A percentile compares a stretch with the other conserved stretches of the same genome.
phyloP scores from a whole-genome alignment of 768 basidiomycete genomes.

The Tubosaeta brunneosetosa region DNA sequence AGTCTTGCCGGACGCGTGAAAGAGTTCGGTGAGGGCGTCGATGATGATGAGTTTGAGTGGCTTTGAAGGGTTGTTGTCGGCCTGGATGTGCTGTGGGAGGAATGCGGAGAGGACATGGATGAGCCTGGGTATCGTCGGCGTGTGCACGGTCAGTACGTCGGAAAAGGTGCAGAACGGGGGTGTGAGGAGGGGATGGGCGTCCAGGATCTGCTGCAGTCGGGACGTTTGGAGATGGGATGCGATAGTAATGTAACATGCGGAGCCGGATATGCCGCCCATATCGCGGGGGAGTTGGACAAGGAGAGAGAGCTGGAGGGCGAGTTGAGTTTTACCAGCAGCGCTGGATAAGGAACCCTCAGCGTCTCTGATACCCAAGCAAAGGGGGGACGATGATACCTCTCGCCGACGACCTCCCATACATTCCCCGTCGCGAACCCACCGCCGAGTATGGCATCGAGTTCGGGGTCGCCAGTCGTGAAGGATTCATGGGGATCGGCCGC shows the following conservation, averaged over 20 bases:
- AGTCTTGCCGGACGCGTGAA: slow-evolving; percentile 60
- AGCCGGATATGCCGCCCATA: slow-evolving; percentile 58
- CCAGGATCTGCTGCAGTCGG: slow-evolving; percentile 63
- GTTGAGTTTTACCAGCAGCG: slow-evolving; percentile 91
- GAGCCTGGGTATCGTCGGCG: slow-evolving; percentile 51
- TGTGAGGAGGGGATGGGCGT: slow-evolving; percentile 46
- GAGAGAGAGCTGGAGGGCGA: slow-evolving; percentile 80
- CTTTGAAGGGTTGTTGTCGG: slow-evolving; percentile 31
- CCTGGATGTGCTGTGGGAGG: slow-evolving; percentile 49
- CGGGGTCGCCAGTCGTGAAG: slow-evolving; percentile 70
- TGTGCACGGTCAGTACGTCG: slow-evolving; percentile 58
- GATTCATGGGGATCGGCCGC: slow-evolving; percentile 40
- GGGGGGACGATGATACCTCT: slow-evolving; percentile 53
- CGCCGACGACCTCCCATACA: slow-evolving; percentile 85
- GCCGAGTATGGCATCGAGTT: slow-evolving; percentile 65
- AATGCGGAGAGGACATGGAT: slow-evolving; percentile 49
- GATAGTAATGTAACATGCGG: slow-evolving; percentile 75
- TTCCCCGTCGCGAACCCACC: slow-evolving; percentile 78
- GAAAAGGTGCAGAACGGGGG: slow-evolving; percentile 42
- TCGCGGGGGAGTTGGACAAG: slow-evolving; percentile 64
- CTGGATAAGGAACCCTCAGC: slow-evolving; percentile 39
- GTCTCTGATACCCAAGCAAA: neutral
- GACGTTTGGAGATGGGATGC: slow-evolving; percentile 63
- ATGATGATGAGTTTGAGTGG: slow-evolving; percentile 80
- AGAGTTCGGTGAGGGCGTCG: slow-evolving; percentile 84